Evolutionary conservation across 305 asterid species (phyloP).

Genomic region (Solanum hybrid): DNA sequence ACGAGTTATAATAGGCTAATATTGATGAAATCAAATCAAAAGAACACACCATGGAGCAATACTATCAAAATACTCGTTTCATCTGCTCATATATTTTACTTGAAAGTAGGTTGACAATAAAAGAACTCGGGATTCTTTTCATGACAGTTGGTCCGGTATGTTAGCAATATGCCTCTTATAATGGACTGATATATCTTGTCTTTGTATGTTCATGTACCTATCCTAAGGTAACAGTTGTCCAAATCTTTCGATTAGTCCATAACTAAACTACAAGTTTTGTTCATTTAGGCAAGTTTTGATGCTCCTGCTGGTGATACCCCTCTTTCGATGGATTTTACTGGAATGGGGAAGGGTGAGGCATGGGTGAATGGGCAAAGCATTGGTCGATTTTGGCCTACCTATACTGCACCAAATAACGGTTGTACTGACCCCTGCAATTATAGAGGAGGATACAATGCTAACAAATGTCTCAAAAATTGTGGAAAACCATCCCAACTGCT

Average conservation of each 20-base stretch:
- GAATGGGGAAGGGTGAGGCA: slow-evolving; percentile 86
- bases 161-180: not conserved
- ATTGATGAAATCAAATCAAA: not conserved
- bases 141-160: not conserved
- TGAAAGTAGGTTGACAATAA: not conserved
- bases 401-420: slow-evolving; percentile 35
- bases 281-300: slow-evolving; percentile 48
- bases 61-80: not conserved
- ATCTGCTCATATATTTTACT: not conserved
- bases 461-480: slow-evolving; percentile 63
- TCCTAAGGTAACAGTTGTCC: not conserved
- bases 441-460: slow-evolving; percentile 43
- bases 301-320: slow-evolving; percentile 69
- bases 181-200: not conserved
- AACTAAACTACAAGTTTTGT: not conserved
- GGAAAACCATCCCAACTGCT: slow-evolving; percentile 75
- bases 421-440: slow-evolving; percentile 60
- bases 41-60: not conserved
- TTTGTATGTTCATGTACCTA: not conserved
- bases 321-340: slow-evolving; percentile 56
- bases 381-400: slow-evolving; percentile 87
- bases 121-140: not conserved
- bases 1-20: not conserved
- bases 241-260: not conserved
- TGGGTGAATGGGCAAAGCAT: slow-evolving; percentile 93